A percentile compares a stretch with the other conserved stretches of the same genome.
These are phyloP conservation scores for Colletotrichum chrysophilum DNA, from an alignment of 2,329 filamentous ascomycete genomes.

Conservation along the genomic window DNA sequence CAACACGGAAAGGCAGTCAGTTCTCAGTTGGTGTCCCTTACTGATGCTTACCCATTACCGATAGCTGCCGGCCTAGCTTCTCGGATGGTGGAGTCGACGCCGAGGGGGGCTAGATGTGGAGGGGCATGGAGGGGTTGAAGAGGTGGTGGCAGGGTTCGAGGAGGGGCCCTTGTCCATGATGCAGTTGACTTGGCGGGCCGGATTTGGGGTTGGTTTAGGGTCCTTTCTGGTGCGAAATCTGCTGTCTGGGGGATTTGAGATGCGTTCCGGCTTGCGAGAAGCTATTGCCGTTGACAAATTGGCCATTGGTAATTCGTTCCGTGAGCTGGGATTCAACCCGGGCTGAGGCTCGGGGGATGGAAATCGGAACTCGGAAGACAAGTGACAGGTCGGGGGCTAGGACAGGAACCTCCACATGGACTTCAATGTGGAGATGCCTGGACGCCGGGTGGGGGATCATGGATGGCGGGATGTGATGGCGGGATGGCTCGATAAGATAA, in stretches of 20 bases:
- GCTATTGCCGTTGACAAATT: not conserved
- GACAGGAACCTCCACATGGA: not conserved
- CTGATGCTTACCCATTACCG: not conserved
- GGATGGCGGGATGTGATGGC: not conserved
- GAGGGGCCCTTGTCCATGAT: conserved; percentile 11
- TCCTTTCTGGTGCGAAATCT: not conserved
- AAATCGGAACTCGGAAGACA: conserved; percentile 18
- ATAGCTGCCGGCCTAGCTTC: not conserved
- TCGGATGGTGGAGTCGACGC: conserved; percentile 13
- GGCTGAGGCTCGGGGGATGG: not conserved
- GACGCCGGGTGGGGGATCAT: not conserved
- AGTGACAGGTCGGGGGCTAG: not conserved
- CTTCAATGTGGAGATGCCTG: not conserved
- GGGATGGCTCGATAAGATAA: conserved; percentile 1
- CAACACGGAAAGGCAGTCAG: not conserved
- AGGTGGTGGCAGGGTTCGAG: not conserved
- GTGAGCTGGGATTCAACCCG: not conserved
- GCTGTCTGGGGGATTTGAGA: not conserved
- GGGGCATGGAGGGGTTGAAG: not conserved
- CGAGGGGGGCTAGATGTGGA: not conserved
- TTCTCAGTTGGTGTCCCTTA: not conserved
- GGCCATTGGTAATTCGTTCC: not conserved
- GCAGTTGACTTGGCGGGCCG: conserved; percentile 2
- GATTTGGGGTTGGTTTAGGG: not conserved
- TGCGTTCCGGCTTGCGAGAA: not conserved